Base-by-base conservation (phyloP, 108 stramenopile genomes). In the Cyclotella cryptica region DNA sequence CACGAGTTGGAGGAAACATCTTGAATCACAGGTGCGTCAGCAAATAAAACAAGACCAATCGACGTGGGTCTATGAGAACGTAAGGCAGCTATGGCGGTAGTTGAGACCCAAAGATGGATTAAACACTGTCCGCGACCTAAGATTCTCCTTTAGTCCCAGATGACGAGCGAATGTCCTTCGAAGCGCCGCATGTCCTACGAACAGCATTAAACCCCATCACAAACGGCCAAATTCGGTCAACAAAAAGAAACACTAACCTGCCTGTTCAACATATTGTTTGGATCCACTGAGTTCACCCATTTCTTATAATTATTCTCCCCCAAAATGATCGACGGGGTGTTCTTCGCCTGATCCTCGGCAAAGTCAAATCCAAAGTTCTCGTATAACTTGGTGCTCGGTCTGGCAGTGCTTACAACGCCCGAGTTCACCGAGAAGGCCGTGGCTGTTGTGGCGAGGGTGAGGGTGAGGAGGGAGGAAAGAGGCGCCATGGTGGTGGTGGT, bases 291-390 rank as follows among this genome's bases (percentile, higher is more conserved):
- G 61, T 87, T 88, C 42, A 93, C 81, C 86, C 88, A 95, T 85
- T 91, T 89, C 89, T 95, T 95, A 84, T 95, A 95, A 69, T 92
- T 88, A 24, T 85, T 88, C 82, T 95, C 94, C 62, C 94, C 94
- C 71, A 86, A 80, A 59, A 95, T 82, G 63, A 83, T 57, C 53
- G 85, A 80, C 18, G 90, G 89, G 35, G 91, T 89, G 81, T 95
- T 95, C 58, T 88, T 86, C 44, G 83, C 90, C 45, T 90, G 90
- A 72, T 90, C 86, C 78, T 95, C 94, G 8, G 85, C 94, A 66
- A 95, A 85, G 64, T 83, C 88, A 60, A 95, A 88, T 39, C 94
- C 94, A 70, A 95, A 95, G 75, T 66, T 71, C 65, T 95, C 94
- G 45, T 82, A 58, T 44, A 80, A 63, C 18, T 74, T 62, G 49